Percentiles rank a stretch among this genome's conserved stretches.
Evolutionary conservation across 495 filamentous ascomycete genomes (phyloP).

Genomic region (Aspergillus haitiensis): DNA sequence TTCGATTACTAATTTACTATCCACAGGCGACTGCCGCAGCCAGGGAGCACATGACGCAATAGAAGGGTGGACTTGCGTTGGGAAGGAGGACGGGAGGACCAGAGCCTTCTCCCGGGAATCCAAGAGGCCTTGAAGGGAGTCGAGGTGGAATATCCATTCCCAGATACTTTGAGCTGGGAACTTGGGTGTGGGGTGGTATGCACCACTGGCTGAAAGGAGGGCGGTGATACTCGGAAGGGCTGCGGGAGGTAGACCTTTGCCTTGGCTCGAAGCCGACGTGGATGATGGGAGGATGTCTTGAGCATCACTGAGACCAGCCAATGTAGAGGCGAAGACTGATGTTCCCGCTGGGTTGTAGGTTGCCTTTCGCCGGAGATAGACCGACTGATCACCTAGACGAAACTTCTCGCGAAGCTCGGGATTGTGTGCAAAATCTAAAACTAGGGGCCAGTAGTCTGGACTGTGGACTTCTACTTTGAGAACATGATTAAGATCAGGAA

Average conservation of each 20-base stretch:
- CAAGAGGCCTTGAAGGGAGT: constrained; percentile 57
- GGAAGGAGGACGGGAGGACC: constrained; percentile 62
- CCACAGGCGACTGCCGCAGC: constrained; percentile 66
- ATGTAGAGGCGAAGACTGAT: constrained; percentile 72
- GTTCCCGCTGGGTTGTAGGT: constrained; percentile 62
- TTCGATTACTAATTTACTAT: constrained; percentile 71
- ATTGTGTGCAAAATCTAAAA: constrained; percentile 72
- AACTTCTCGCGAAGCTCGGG: constrained; percentile 67
- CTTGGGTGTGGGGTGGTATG: constrained; percentile 37
- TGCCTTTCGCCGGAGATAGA: constrained; percentile 79
- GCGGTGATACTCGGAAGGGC: constrained; percentile 27
- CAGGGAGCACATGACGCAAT: constrained; percentile 36
- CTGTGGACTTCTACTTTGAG: constrained; percentile 63
- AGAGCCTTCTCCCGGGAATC: constrained; percentile 75
- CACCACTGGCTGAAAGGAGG: constrained; percentile 25
- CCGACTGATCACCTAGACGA: constrained; percentile 62
- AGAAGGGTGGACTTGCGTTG: constrained; percentile 20
- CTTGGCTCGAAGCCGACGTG: constrained; percentile 26
- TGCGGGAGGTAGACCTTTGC: constrained; percentile 36
- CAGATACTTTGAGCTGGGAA: constrained; percentile 45
- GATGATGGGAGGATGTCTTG: constrained; percentile 41
- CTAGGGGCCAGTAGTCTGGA: constrained; percentile 80
- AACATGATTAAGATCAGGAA: constrained; percentile 76
- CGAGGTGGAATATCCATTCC: constrained; percentile 76
- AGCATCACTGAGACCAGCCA: constrained; percentile 50